These are phyloP conservation scores for Ceratobasidium theobromae DNA, from an alignment of 1,284 basidiomycete genomes.

Conservation along the genomic window DNA sequence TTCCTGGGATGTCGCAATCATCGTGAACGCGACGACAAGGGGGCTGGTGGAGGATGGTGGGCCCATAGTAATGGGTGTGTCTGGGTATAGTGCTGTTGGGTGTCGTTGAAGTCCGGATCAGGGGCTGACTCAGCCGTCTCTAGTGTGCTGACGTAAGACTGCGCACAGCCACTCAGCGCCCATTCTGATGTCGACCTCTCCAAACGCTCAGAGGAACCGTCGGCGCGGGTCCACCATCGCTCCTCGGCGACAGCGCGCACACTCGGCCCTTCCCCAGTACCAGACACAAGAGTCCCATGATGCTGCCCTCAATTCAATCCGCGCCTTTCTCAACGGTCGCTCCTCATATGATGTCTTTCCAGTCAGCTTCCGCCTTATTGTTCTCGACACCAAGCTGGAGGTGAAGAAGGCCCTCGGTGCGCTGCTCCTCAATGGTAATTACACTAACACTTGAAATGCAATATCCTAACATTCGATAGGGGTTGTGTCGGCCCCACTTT, in stretches of 20 bases:
- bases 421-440: slow-evolving; percentile 80
- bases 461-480: slow-evolving; percentile 51
- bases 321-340: slow-evolving; percentile 79
- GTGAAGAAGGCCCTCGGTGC: slow-evolving; percentile 92
- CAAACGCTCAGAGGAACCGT: not conserved
- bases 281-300: slow-evolving; percentile 53
- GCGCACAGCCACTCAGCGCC: not conserved
- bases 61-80: not conserved
- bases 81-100: not conserved
- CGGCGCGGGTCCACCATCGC: slow-evolving; percentile 6
- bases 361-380: slow-evolving; percentile 93
- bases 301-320: slow-evolving; percentile 73
- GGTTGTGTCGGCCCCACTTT: slow-evolving; percentile 97
- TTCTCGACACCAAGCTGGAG: slow-evolving; percentile 91
- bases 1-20: not conserved
- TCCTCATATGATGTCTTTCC: slow-evolving; percentile 95
- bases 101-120: not conserved
- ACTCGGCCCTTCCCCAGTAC: slow-evolving; percentile 23
- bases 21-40: not conserved
- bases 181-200: slow-evolving; percentile 18
- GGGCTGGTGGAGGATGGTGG: not conserved
- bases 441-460: not conserved
- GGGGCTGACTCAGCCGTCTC: not conserved
- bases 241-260: slow-evolving; percentile 10
- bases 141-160: not conserved